Evolutionary conservation across 2,329 filamentous ascomycete genomes (phyloP).

Genomic region (Leptographium procerum): DNA sequence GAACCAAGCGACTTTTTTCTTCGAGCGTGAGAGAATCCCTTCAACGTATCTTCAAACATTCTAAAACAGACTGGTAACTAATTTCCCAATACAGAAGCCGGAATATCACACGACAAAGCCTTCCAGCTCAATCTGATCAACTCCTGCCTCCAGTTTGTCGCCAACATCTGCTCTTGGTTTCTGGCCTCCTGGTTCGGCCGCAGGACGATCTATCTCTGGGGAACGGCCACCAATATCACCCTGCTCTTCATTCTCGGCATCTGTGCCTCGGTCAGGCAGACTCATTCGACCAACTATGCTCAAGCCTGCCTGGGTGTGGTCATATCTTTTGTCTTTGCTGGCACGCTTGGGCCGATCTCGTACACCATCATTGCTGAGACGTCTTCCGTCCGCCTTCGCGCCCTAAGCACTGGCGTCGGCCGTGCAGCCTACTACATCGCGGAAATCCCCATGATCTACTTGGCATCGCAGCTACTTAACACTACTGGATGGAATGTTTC

Average conservation of each 20-base stretch:
- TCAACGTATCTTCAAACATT: too few relatives aligned
- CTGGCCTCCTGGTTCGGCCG: conserved; percentile 34
- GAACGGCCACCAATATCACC: conserved; percentile 5
- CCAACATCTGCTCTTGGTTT: conserved; percentile 57
- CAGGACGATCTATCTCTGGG: conserved; percentile 13
- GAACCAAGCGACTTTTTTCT: conserved; percentile 52
- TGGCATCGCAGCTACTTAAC: conserved; percentile 26
- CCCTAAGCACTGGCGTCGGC: conserved; percentile 20
- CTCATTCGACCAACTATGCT: conserved; percentile 15
- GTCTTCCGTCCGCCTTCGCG: conserved; percentile 21
- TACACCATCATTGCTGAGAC: conserved; percentile 28
- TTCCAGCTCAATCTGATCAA: conserved; percentile 55
- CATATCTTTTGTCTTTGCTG: conserved; percentile 37
- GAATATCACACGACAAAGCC: conserved; percentile 39
- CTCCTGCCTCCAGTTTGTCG: conserved; percentile 48
- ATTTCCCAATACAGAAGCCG: conserved; percentile 39
- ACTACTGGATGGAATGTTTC: conserved; percentile 28
- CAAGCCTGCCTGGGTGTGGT: conserved; percentile 10
- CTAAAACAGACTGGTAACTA: conserved; percentile 17
- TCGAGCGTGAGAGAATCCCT: conserved; percentile 29
- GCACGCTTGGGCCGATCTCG: conserved; percentile 39
- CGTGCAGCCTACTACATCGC: conserved; percentile 20
- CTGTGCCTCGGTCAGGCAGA: conserved; percentile 28
- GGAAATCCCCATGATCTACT: conserved; percentile 16
- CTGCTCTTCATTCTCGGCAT: conserved; percentile 15